Evolutionary conservation across 2,329 filamentous ascomycete genomes (phyloP), one percentile per base, ranked within the genome.

Genomic region (Elsinoe ampelina): DNA sequence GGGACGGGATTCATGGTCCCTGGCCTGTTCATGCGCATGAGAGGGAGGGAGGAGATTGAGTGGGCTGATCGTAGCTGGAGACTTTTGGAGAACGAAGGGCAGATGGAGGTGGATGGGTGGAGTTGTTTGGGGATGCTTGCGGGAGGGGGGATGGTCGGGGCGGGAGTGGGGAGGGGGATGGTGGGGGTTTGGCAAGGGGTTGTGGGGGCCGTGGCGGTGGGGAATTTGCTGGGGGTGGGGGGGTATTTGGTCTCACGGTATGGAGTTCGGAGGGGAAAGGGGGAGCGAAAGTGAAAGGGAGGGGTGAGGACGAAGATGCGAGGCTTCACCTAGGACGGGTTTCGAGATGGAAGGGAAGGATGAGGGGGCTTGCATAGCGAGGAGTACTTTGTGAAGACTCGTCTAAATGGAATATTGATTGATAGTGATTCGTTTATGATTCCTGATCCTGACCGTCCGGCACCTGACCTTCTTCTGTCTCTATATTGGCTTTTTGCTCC

Each of bases 1-100:
- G 78, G 75, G 0, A 63, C 76, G 1, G 73, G 71, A 0, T 59
- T 80, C 1, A 68, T 77, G 20, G 69, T 69, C 1, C 58, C 76
- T 3, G 75, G 70, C 61, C 70, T 80, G 3, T 66, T 69, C 26
- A 71, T 64, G 0, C 71, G 76, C 2, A 85, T 86, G 82, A 70
- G 70, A 55, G 80, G 78, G 0, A 72, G 74, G 13, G 75, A 81
- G 61, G 72, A 77, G 39, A 80, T 86, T 32, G 82, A 86, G 67
- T 86, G 82, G 82, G 69, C 78, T 63, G 82, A 86, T 64, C 73
- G 83, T 15, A 76, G 77, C 57, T 86, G 82, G 81, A 71, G 83
- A 30, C 64, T 86, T 51, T 62, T 83, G 42, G 79, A 79, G 68
- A 85, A 80, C 60, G 66, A 69, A 39, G 76, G 79, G 0, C 82